Base-by-base conservation (phyloP, 176 grass and related monocot genomes). In the Carex littledalei region DNA sequence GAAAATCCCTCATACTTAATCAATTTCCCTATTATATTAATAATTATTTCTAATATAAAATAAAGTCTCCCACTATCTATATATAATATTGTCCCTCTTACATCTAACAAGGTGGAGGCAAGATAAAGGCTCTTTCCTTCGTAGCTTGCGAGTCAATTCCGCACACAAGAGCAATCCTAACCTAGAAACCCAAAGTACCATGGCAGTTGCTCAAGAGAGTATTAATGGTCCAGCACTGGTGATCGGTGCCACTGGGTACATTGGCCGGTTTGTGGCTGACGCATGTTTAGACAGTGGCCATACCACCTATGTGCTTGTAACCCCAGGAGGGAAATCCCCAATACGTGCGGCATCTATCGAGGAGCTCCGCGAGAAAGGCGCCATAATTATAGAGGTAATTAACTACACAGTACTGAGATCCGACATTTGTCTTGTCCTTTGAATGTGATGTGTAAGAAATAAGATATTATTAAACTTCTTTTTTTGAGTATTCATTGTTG, bases 191-290 rank as follows among this genome's bases (percentile, higher is more conserved):
- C 37, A 6, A 54, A 43, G 1, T 34, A 13, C 3, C 3, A 83
- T 83, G 81, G 68, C 63, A 54, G 26, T 83, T 65, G 59, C 35
- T 82, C 1, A 65, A 22, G 61, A 21, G 18, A 64, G 6, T 24
- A 63, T 11, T 29, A 29, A 15, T 32, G 39, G 81, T 55, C 85
- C 89, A 4, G 85, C 79, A 11, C 79, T 95, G 22, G 26, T 95
- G 55, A 81, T 95, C 0, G 90, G 93, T 50, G 93, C 88, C 64
- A 92, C 88, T 73, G 90, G 93, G 77, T 91, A 91, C 77, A 95
- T 95, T 6, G 93, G 93, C 45, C 88, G 88, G 34, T 95, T 92
- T 84, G 88, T 95, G 3, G 87, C 93, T 1, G 87, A 95, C 20
- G 88, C 93, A 22, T 90, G 84, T 77, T 85, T 95, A 61, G 88